Base-by-base conservation (phyloP, 2,329 filamentous ascomycete genomes). In the Arthrobotrys sphaeroides region DNA sequence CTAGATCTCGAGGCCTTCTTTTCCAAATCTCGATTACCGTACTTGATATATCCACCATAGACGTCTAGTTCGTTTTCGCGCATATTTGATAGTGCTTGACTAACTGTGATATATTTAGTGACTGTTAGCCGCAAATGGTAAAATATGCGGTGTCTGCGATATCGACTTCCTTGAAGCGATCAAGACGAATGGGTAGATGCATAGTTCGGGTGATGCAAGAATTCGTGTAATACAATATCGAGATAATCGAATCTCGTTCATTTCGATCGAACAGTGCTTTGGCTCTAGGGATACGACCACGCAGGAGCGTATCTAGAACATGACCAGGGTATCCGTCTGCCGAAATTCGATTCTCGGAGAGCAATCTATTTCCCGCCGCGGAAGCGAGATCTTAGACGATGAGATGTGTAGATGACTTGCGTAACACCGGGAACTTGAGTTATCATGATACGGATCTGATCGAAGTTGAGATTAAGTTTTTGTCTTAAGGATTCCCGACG, bases 401-500 rank as follows among this genome's bases (percentile, higher is more conserved):
- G 10, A 36, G 2, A 53, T 10, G 22, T 1, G 20, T 33, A 16
- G n/a, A 6, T 22, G 4, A 22, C 5, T 16, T 55, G 31, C 51
- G 51, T 55, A 38, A 55, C 51, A 9, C n/a, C 28, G 31, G 31
- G 9, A 24, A 55, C 16, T 5, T 18, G 31, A n/a, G 3, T 6
- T n/a, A 24, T 55, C 18, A 38, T 5, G 31, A 55, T 55, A 55
- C 38, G 1, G 45, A 51, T 51, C 45, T 55, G 51, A n/a, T n/a
- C n/a, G n/a, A 38, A 24, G 51, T 38, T 38, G 18, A 55, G 51
- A 55, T 55, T 55, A 38, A 38, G 31, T 55, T 55, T n/a, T 55
- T 18, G 10, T 7, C 20, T 10, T 16, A 4, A 10, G n/a, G n/a
- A n/a, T n/a, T n/a, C n/a, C n/a, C n/a, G n/a, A n/a, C n/a, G n/a